These are phyloP conservation scores for Candida anglica DNA, from an alignment of 805 yeast genomes.

Conservation along the genomic window DNA sequence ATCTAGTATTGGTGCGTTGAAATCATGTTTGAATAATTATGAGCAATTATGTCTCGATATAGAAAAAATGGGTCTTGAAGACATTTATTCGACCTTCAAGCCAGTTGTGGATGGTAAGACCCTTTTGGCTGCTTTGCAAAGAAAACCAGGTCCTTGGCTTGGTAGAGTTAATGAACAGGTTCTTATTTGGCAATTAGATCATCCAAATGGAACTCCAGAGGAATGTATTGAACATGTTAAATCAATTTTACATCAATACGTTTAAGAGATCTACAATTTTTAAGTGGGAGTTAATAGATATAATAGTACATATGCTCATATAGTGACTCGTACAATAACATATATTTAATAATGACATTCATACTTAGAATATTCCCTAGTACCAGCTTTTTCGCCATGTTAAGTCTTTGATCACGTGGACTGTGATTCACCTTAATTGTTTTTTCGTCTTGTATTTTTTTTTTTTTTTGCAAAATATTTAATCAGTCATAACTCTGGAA, in stretches of 20 bases:
- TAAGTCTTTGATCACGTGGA: too few relatives aligned
- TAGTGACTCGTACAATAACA: too few relatives aligned
- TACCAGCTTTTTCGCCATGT: too few relatives aligned
- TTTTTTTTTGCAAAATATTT: too few relatives aligned
- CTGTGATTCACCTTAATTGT: too few relatives aligned
- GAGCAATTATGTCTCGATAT: constrained; percentile 29
- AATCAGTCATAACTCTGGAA: too few relatives aligned
- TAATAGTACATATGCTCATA: background rate
- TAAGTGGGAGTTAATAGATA: background rate
- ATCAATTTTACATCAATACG: constrained; percentile 13
- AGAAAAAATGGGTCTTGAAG: constrained; percentile 26
- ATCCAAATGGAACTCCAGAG: constrained; percentile 52
- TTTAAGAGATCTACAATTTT: constrained; percentile 1
- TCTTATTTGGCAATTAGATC: constrained; percentile 72
- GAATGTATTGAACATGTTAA: constrained; percentile 50
- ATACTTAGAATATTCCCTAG: too few relatives aligned
- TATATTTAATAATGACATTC: too few relatives aligned
- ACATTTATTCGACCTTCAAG: constrained; percentile 45
- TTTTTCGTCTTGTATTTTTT: too few relatives aligned
- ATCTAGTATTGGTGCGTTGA: background rate
- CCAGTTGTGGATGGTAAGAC: constrained; percentile 78
- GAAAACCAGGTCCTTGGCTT: constrained; percentile 90
- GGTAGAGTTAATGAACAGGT: constrained; percentile 50
- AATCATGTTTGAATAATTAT: constrained; percentile 19
- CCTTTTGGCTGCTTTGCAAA: constrained; percentile 44